Base-by-base conservation (phyloP, 306 rosid species). In the Rosa chinensis region DNA sequence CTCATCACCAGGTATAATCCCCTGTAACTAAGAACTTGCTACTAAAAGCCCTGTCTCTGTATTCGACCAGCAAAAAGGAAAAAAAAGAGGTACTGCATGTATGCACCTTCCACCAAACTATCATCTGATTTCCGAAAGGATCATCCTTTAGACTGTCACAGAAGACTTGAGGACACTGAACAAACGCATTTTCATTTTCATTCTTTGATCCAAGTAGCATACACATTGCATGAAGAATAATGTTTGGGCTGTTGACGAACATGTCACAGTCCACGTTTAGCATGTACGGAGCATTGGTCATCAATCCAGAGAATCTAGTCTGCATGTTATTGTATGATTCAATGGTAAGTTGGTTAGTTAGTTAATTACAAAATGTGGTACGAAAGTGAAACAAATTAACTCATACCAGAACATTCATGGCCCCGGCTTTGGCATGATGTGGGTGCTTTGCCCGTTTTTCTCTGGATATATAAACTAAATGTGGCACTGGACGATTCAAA, bases 221-320 rank as follows among this genome's bases (percentile, higher is more conserved):
- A 73, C 96, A 92, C 86, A 94, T 78, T 13, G 90, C 90, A n/a
- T 90, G 89, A 16, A 82, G 70, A 66, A 70, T 52, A 20, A 83
- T 70, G 45, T 84, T 85, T 6, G 98, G 92, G 45, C 88, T 79
- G 83, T 84, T 92, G 45, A 40, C 88, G 77, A 77, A 81, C 97
- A 94, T 92, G 85, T 94, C 96, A 40, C 96, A 94, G 52, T 94
- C 98, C 9, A 94, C 86, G 66, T 94, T 92, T 32, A 92, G 21
- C 74, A 90, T 82, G 37, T 62, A 89, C 0, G 97, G 93, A 7
- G 95, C 98, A 74, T 93, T 93, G 8, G 88, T 91, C 82, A 91
- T 85, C 80, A 93, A 25, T 21, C 93, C 97, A 0, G 97, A 93
- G 0, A 94, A 82, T 80, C 98, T 89, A 8, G 92, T 80, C 97